Evolutionary conservation across 2,329 filamentous ascomycete species (phyloP), one percentile per base, ranked within the genome.

Genomic region (Colletotrichum zoysiae): DNA sequence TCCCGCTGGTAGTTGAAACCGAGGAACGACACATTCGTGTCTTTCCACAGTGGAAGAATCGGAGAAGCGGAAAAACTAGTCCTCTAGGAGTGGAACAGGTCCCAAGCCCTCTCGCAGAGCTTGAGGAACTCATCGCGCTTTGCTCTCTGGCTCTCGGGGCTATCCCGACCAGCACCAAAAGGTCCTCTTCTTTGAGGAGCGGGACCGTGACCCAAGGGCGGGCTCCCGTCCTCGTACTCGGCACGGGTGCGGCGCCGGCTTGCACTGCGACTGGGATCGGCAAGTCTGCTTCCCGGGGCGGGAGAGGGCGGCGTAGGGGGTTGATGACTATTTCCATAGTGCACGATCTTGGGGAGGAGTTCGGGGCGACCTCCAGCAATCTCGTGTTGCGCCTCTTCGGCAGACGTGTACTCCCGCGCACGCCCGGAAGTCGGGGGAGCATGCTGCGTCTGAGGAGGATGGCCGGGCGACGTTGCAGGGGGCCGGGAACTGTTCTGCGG

Each of bases 91-190:
- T 98, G 96, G 82, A 98, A 97, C 38, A 99, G 83, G 84, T 99
- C 96, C 96, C 96, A 99, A 11, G 96, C 96, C 78, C 94, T 88
- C 76, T 94, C 91, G 80, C 95, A 98, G 61, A 98, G 84, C 67
- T 89, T 86, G 74, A 99, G 85, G 79, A 99, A 99, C 80, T 97
- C 94, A 55, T 97, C 95, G 79, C 95, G 95, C 89, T 98, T 98
- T 78, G 89, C 91, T 76, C 90, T 88, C 80, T 94, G 92, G 7
- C 91, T 94, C 76, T 96, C 95, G 9, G 93, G 94, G 75, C 91
- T 95, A 78, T 96, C 95, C 73, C 93, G 87, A 48, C 93, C 93
- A 67, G 93, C 92, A 46, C 93, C 93, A 77, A 96, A 96, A 1
- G 93, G 93, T 9, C 93, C 91, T 67, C 88, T 84, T 72, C 89